Conservation (phyloP, 2,329 filamentous ascomycete genomes). For the Rhinocladiella similis region DNA sequence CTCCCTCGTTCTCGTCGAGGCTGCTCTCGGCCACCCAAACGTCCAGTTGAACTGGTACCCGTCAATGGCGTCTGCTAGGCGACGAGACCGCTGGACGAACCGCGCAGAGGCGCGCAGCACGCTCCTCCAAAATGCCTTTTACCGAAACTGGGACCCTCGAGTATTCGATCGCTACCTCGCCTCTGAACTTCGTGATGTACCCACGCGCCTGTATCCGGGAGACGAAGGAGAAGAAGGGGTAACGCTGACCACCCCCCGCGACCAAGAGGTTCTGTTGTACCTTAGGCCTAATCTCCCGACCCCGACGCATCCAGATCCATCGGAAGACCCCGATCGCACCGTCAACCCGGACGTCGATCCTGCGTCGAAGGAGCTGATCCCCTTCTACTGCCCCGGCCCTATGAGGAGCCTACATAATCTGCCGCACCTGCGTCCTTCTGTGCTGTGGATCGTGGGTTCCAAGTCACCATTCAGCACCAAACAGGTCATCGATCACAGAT, state of each 20-base stretch:
- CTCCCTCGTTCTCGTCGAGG: not conserved
- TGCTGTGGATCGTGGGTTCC: not conserved
- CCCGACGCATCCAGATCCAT: not conserved
- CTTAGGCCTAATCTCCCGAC: not conserved
- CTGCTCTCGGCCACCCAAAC: not conserved
- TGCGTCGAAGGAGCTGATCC: too few species aligned
- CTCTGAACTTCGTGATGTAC: not conserved
- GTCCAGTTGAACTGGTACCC: not conserved
- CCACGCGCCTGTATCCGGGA: not conserved
- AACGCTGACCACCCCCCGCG: not conserved
- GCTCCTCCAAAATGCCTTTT: not conserved
- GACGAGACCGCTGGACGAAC: not conserved
- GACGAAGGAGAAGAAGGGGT: not conserved
- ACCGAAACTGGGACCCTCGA: not conserved
- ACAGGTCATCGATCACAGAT: not conserved
- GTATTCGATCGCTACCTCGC: not conserved
- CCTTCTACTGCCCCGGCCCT: not conserved
- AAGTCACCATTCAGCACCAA: not conserved
- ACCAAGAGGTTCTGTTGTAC: not conserved
- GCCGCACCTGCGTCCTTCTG: not conserved
- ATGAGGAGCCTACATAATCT: not conserved
- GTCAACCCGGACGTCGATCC: not conserved
- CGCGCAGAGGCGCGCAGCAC: not conserved
- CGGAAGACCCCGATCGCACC: not conserved
- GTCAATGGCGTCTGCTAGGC: not conserved